Evolutionary conservation across 352 stramenopile species (phyloP), one percentile per base, ranked within the genome.

Genomic region (Peronospora destructor): DNA sequence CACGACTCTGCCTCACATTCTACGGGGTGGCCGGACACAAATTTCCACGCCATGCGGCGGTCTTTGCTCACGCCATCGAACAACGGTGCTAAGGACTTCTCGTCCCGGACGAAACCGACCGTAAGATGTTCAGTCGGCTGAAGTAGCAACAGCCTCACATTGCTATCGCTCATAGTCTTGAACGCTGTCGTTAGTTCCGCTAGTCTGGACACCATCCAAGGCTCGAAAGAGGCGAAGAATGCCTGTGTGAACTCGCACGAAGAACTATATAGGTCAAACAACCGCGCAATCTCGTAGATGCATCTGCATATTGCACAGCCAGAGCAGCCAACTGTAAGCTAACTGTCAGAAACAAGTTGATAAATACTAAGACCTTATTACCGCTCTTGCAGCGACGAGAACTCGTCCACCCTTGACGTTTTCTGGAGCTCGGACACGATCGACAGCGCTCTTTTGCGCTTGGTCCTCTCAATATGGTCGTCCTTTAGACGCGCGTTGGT

Each of bases 401-500:
- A 72, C 5, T 53, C 19, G 14, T 70, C 48, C 28, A 67, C 48
- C 3, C 32, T 54, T 7, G 67, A 68, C 13, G 59, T 52, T 41
- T 71, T 68, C 52, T 85, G 71, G 17, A 90, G 64, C 45, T 86
- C 69, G 3, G 63, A 79, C 10, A 72, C 64, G 40, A 90, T 90
- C 23, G 71, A 66, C 29, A 76, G 61, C 19, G 67, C 69, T 38
- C 76, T 73, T 34, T 83, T 67, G 21, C 67, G 66, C 54, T 84
- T 84, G 34, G 78, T 71, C 36, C 71, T 75, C 56, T 90, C 78
- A 17, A 84, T 77, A 47, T 84, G 64, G 54, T 90, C 78, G 55
- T 90, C 78, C 50, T 85, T 84, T 2, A 87, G 57, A 17, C 78
- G 73, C 25, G 76, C 76, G 26, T 85, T 76, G 53, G 84, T 86